Conservation (phyloP, 139 green algal species). For the Micromonas pusilla region DNA sequence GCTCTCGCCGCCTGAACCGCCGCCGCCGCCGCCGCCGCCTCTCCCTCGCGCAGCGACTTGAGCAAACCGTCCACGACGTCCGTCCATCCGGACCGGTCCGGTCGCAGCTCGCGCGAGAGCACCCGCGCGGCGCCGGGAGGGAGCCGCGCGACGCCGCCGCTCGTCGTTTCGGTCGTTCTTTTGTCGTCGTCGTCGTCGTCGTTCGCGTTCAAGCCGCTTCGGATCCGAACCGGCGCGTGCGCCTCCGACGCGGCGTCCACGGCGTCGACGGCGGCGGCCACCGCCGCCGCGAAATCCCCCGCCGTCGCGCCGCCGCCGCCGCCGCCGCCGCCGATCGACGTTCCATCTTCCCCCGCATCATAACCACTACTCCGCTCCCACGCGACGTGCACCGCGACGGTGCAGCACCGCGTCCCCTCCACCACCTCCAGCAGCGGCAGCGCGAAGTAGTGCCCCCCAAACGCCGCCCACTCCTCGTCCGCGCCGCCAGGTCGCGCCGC, state of each 20-base stretch:
- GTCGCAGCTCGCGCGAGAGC: background rate
- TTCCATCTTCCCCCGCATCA: no score
- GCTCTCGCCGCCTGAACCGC: no score
- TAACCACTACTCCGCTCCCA: no score
- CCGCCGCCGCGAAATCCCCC: background rate
- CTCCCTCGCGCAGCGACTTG: background rate
- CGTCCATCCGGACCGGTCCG: background rate
- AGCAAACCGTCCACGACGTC: background rate
- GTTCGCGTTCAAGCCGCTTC: background rate
- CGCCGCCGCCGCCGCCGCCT: background rate
- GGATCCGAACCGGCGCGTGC: background rate
- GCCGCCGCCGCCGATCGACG: no score
- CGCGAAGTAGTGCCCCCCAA: constrained; percentile 4
- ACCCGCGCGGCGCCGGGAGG: background rate
- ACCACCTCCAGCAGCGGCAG: background rate
- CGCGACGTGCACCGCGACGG: background rate
- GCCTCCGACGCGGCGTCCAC: constrained; percentile 3
- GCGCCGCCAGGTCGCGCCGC: background rate
- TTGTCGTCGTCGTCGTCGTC: background rate
- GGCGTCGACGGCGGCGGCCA: background rate
- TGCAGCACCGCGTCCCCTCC: background rate
- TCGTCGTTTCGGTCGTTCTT: background rate
- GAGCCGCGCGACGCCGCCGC: background rate
- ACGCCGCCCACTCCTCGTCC: background rate
- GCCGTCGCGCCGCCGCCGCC: no score